Conservation (phyloP, 345 rosid genomes). For the Salix brachista region DNA sequence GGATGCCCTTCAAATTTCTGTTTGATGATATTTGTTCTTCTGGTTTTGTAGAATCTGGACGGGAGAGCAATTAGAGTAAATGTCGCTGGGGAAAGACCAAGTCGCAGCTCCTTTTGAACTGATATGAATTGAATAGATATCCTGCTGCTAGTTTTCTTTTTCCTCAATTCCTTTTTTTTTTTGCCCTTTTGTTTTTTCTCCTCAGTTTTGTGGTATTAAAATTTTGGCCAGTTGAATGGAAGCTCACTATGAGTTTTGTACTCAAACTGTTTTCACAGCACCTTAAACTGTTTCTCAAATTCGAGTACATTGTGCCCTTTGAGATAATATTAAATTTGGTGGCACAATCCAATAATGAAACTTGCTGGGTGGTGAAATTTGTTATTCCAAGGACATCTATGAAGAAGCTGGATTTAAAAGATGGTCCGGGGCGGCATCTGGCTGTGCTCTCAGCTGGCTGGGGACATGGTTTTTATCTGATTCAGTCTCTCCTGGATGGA, state of each 20-base stretch:
- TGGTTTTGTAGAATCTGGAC: slow-evolving; percentile 61
- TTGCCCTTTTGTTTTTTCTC: not conserved
- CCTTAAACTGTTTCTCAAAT: slow-evolving; percentile 1
- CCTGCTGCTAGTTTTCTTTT: slow-evolving; percentile 7
- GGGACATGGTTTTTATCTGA: not conserved
- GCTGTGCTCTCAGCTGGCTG: not conserved
- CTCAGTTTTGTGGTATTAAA: slow-evolving; percentile 16
- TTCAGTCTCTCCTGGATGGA: not conserved
- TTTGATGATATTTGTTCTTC: not conserved
- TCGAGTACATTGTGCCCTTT: not conserved
- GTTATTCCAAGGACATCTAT: not conserved
- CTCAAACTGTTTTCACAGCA: not conserved
- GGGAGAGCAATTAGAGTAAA: slow-evolving; percentile 91
- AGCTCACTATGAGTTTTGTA: slow-evolving; percentile 2
- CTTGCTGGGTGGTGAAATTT: not conserved
- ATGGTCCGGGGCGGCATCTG: not conserved
- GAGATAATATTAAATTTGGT: not conserved
- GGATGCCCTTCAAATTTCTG: not conserved
- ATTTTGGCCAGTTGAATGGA: slow-evolving; percentile 15
- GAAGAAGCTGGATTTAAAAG: not conserved
- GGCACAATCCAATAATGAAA: not conserved
- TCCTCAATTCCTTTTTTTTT: not conserved
- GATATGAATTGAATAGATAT: slow-evolving; percentile 5
- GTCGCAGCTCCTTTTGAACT: slow-evolving; percentile 53
- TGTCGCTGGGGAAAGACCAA: slow-evolving; percentile 73